These are phyloP conservation scores for Solanum verrucosum DNA, from an alignment of 257 asterid genomes.

Conservation along the genomic window DNA sequence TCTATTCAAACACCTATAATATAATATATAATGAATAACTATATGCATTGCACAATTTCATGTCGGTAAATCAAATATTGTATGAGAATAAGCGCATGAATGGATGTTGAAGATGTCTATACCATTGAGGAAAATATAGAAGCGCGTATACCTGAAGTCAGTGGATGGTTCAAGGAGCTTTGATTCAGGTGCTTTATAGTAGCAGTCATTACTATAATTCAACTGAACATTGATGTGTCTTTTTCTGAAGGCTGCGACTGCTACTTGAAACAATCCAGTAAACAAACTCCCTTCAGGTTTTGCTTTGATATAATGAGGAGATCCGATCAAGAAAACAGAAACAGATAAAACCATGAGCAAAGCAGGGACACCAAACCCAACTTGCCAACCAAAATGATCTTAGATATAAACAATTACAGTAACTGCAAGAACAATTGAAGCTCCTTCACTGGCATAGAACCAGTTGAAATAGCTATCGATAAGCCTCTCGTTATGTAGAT, in stretches of 20 bases:
- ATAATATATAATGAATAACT: too few species aligned
- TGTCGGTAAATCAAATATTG: background rate
- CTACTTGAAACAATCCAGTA: conserved; percentile 7
- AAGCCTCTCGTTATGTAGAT: background rate
- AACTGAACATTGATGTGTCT: background rate
- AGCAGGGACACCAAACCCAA: conserved; percentile 15
- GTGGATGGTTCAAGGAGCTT: background rate
- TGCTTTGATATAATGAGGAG: conserved; percentile 4
- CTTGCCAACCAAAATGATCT: conserved; percentile 9
- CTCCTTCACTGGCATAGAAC: conserved; percentile 4
- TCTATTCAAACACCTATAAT: conserved; percentile 6
- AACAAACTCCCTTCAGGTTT: conserved; percentile 3
- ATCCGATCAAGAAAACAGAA: background rate
- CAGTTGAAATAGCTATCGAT: conserved; percentile 1
- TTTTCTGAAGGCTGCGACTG: conserved; percentile 9
- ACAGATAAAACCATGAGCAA: conserved; percentile 7
- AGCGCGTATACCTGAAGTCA: conserved; percentile 1
- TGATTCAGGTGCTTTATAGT: background rate
- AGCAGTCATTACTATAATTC: background rate
- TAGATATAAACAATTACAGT: conserved; percentile 14
- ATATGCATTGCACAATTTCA: too few species aligned
- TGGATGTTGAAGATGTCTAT: background rate
- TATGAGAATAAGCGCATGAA: background rate
- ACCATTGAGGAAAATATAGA: background rate
- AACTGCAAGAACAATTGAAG: background rate